These are phyloP conservation scores for Pichia sp. DNA, from an alignment of 1,139 yeast genomes.

Conservation along the genomic window DNA sequence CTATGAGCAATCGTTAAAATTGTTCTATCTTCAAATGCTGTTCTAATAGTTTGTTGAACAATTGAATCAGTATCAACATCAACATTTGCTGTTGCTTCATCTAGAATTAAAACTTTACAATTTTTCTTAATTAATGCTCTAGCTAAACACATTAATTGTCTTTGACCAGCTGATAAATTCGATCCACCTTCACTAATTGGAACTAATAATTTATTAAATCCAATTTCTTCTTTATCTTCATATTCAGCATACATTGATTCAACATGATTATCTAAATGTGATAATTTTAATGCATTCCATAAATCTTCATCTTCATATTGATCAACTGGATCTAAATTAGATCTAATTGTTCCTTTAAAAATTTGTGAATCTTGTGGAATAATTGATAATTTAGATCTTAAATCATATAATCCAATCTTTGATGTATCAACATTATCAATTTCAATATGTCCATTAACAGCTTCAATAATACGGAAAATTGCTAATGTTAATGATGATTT, in stretches of 20 bases:
- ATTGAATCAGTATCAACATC: slow-evolving; percentile 92
- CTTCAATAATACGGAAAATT: slow-evolving; percentile 83
- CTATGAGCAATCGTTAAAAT: slow-evolving; percentile 94
- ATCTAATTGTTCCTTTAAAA: slow-evolving; percentile 84
- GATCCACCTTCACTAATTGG: slow-evolving; percentile 76
- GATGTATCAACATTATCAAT: slow-evolving; percentile 71
- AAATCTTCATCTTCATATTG: slow-evolving; percentile 66
- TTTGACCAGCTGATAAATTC: slow-evolving; percentile 84
- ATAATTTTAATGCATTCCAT: slow-evolving; percentile 79
- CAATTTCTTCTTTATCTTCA: slow-evolving; percentile 23
- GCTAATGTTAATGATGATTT: slow-evolving; percentile 89
- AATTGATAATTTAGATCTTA: slow-evolving; percentile 79
- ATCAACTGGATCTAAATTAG: slow-evolving; percentile 82
- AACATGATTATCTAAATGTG: slow-evolving; percentile 78
- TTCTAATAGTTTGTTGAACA: slow-evolving; percentile 80
- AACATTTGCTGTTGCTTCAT: slow-evolving; percentile 97
- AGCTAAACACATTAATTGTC: slow-evolving; percentile 87
- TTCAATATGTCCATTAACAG: slow-evolving; percentile 60
- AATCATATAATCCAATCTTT: slow-evolving; percentile 70
- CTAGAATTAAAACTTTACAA: slow-evolving; percentile 64
- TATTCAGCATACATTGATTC: slow-evolving; percentile 42
- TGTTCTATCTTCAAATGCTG: slow-evolving; percentile 80
- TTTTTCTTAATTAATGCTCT: slow-evolving; percentile 80
- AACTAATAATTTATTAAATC: slow-evolving; percentile 43
- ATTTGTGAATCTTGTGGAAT: slow-evolving; percentile 98